Conservation (phyloP, 805 yeast genomes). For the Candida ipomoeae region DNA sequence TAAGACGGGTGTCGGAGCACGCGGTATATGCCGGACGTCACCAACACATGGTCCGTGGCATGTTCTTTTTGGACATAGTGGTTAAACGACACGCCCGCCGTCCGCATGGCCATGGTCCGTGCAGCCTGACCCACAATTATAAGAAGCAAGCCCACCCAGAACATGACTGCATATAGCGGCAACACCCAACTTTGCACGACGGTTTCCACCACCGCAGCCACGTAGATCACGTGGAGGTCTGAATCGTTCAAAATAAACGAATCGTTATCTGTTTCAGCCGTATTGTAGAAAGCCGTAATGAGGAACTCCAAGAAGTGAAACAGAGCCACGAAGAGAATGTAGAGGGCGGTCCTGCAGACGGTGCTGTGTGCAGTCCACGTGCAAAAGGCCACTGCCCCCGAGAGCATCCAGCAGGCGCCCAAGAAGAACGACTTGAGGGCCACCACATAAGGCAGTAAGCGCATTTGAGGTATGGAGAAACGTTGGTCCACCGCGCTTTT, state of each 20-base stretch:
- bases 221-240: conserved; percentile 26
- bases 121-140: conserved; percentile 59
- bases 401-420: conserved; percentile 23
- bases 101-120: conserved; percentile 78
- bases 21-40: conserved; percentile 70
- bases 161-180: neutral
- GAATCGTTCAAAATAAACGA: conserved; percentile 39
- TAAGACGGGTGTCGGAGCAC: conserved; percentile 83
- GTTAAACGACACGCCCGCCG: conserved; percentile 82
- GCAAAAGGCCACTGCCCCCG: conserved; percentile 1
- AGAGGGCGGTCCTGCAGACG: conserved; percentile 8
- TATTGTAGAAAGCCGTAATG: conserved; percentile 72
- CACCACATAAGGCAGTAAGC: conserved; percentile 26
- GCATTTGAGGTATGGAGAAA: neutral
- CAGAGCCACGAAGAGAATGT: conserved; percentile 23
- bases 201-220: conserved; percentile 14
- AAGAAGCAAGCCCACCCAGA: conserved; percentile 44
- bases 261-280: conserved; percentile 59
- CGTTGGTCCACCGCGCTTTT: too few relatives aligned
- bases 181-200: conserved; percentile 1
- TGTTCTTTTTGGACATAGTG: conserved; percentile 64
- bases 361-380: neutral
- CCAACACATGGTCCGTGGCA: conserved; percentile 54
- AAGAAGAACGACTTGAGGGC: conserved; percentile 30
- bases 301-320: conserved; percentile 85